Evolutionary conservation across 345 rosid genomes (phyloP), one percentile per base, ranked within the genome.

Genomic region (Salix koriyanagi): DNA sequence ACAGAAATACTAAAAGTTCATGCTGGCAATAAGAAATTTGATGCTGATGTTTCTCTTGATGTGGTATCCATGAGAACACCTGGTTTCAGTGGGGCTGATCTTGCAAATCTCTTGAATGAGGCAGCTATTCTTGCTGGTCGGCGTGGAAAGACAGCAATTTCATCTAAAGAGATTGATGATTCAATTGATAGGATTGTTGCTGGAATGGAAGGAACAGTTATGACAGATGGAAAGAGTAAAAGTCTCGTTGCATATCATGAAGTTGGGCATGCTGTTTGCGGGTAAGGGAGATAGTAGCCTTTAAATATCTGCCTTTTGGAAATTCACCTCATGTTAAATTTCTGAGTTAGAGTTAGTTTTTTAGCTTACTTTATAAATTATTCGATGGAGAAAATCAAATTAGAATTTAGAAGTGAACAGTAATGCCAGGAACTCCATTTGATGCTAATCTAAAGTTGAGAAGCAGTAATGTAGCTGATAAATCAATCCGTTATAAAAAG

Each of bases 151-250:
- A 80, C 94, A 25, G 94, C 79, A 9, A 92, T 94, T 76, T 91
- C 98, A 65, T 88, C 97, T 30, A 94, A 92, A 87, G 98, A 94
- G 82, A 87, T 94, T 72, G 98, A 94, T 79, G 98, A 94, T 83
- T 91, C 98, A 37, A 94, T 94, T 82, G 98, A 94, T 85, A 87
- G 98, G 82, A 94, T 94, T 76, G 98, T 94, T 75, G 98, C 98
- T 65, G 98, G 98, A 61, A 94, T 94, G 98, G 98, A 94, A 82
- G 98, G 98, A 81, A 94, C 98, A 0, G 97, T 94, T n/a, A 94
- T 94, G 98, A 94, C 97, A 0, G 98, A 94, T 76, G 92, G 98
- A 48, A 94, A 94, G 89, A 91, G 98, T 77, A 94, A 94, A 79
- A 94, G 98, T 86, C 86, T 94, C 78, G 97, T 94, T 76, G 97